These are phyloP conservation scores for Aspergillus ustus DNA, from an alignment of 2,329 filamentous ascomycete species.

Conservation along the genomic window DNA sequence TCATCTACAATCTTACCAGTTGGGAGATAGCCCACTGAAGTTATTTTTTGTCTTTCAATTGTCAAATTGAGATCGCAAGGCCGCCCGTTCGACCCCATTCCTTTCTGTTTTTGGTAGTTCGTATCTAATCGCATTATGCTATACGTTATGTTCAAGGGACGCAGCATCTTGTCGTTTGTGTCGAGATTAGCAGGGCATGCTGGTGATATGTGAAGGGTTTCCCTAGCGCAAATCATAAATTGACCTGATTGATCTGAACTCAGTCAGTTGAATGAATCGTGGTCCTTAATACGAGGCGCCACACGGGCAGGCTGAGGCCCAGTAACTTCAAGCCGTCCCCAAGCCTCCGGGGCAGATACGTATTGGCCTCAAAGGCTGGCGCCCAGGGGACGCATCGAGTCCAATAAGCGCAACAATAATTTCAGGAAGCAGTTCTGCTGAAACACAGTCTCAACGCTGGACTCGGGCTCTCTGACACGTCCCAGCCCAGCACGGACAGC, in stretches of 20 bases:
- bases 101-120: too few relatives aligned
- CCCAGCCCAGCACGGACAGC: not conserved
- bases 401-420: not conserved
- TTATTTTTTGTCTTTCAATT: not conserved
- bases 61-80: too few relatives aligned
- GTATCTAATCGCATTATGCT: too few relatives aligned
- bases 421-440: not conserved
- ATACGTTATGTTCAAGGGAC: too few relatives aligned
- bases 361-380: not conserved
- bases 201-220: not conserved
- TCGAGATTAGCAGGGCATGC: not conserved
- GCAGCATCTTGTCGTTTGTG: too few relatives aligned
- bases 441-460: not conserved
- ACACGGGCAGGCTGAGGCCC: slow-evolving; percentile 14
- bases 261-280: not conserved
- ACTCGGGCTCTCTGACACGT: not conserved
- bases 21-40: not conserved
- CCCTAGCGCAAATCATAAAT: not conserved
- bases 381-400: not conserved
- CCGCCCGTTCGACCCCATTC: too few relatives aligned
- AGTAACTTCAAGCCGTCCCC: not conserved
- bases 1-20: too few relatives aligned
- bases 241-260: not conserved
- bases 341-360: not conserved
- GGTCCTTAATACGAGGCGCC: slow-evolving; percentile 18